Percentiles rank a stretch among this genome's conserved stretches.
These are phyloP conservation scores for Rhodomyrtus psidioides DNA, from an alignment of 441 rosid species.

Conservation along the genomic window DNA sequence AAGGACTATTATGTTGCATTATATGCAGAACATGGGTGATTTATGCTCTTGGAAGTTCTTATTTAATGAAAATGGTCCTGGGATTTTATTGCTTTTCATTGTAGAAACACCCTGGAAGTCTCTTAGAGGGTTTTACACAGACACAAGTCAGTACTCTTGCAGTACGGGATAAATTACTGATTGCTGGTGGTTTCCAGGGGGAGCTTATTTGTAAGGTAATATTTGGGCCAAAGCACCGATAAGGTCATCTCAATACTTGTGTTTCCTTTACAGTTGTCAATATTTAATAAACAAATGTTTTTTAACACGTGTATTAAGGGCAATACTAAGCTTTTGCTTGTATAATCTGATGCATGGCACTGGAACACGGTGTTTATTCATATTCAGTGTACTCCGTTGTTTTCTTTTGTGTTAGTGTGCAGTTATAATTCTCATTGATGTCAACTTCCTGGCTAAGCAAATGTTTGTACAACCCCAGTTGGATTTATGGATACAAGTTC, in stretches of 20 bases:
- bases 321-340: background rate
- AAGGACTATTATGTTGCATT: background rate
- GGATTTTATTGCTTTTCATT: background rate
- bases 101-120: slow-evolving; percentile 89
- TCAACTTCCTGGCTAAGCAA: background rate
- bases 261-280: background rate
- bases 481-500: background rate
- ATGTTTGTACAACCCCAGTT: background rate
- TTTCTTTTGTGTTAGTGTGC: background rate
- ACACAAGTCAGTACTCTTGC: slow-evolving; percentile 98
- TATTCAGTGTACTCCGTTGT: background rate
- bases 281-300: background rate
- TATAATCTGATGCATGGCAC: background rate
- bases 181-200: slow-evolving; percentile 97
- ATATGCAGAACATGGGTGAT: background rate
- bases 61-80: background rate
- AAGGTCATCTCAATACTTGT: background rate
- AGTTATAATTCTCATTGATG: slow-evolving; percentile 11
- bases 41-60: background rate
- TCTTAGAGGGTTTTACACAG: slow-evolving; percentile 85
- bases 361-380: background rate
- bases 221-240: background rate
- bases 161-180: slow-evolving; percentile 69
- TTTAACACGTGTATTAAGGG: background rate
- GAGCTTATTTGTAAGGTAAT: slow-evolving; percentile 92